These are phyloP conservation scores for Ascochyta lentis DNA, from an alignment of 2,329 filamentous ascomycete species.

Conservation along the genomic window DNA sequence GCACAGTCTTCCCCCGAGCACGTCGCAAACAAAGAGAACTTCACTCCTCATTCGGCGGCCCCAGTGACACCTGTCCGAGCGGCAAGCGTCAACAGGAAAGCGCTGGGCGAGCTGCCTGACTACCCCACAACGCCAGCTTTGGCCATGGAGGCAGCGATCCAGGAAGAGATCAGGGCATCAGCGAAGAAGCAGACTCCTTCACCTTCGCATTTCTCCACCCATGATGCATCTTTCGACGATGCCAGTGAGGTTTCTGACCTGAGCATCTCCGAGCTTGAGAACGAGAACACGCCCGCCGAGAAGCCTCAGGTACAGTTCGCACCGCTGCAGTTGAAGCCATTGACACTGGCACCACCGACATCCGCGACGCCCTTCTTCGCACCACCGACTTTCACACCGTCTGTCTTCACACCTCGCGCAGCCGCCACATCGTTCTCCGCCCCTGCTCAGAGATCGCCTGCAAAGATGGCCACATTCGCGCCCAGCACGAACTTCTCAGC, in stretches of 20 bases:
- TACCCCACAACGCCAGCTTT: slow-evolving; percentile 33
- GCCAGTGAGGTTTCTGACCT: slow-evolving; percentile 23
- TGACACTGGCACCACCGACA: slow-evolving; percentile 27
- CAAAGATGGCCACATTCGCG: slow-evolving; percentile 12
- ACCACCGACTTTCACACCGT: slow-evolving; percentile 15
- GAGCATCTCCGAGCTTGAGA: slow-evolving; percentile 21
- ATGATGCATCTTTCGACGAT: slow-evolving; percentile 25
- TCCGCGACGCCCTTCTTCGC: slow-evolving; percentile 16
- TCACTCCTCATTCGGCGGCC: slow-evolving; percentile 7
- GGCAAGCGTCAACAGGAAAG: slow-evolving; percentile 16
- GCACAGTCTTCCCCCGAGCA: slow-evolving; percentile 16
- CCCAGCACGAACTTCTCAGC: slow-evolving; percentile 12
- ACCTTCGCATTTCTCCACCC: slow-evolving; percentile 19
- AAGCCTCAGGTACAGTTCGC: slow-evolving; percentile 12
- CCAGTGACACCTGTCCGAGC: slow-evolving; percentile 16
- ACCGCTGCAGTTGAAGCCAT: slow-evolving; percentile 16
- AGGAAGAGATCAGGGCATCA: slow-evolving; percentile 34
- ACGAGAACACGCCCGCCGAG: slow-evolving; percentile 20
- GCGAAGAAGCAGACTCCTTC: slow-evolving; percentile 37
- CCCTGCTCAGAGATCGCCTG: slow-evolving; percentile 13
- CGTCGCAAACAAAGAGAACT: slow-evolving; percentile 17
- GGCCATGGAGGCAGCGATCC: slow-evolving; percentile 34
- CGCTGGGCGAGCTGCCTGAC: slow-evolving; percentile 17
- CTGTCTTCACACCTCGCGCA: slow-evolving; percentile 13
- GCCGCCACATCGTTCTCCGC: slow-evolving; percentile 5